Base-by-base conservation (phyloP, 495 filamentous ascomycete genomes). In the Immersiella caudata region DNA sequence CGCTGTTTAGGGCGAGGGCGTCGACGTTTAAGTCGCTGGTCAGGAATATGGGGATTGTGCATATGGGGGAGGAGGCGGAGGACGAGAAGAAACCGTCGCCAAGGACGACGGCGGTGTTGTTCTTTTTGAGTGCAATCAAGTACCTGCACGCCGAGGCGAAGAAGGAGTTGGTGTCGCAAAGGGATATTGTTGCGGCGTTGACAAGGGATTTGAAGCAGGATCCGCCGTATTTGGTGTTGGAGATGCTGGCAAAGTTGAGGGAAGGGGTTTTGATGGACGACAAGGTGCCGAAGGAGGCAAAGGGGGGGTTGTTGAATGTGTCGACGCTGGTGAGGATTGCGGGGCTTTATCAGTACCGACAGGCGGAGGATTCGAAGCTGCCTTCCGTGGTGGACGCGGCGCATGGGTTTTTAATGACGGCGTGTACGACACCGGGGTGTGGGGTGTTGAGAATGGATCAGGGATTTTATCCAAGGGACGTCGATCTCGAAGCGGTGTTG, bases 21-120 rank as follows among this genome's bases (percentile, higher is more conserved):
- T 87, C 87, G 62, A 93, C 90, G 4, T 89, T 94, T 66, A 92
- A 90, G 75, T 85, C 87, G 5, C 76, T 97, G 11, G 88, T 82
- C 4, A 79, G 87, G 35, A 88, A 88, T 71, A 81, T 91, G 65
- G 79, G 81, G 22, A 77, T 86, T 33, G 78, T 80, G 68, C 79
- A 78, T 71, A 75, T 83, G 2, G 86, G 87, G 35, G 83, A 85
- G 9, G 80, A 78, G 26, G 70, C 81, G 0, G 85, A 88, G 69
- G 84, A 87, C 24, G 49, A 60, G 7, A 83, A 85, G 67, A 85
- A 86, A 65, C 88, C 91, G 7, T 91, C 91, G 0, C 80, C 95
- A n/a, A 81, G 93, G 40, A 87, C 89, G 6, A 90, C 90, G 78
- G 90, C 93, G 25, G 80, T 92, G 49, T 84, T 85, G 27, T 94